phyloP scores from a whole-genome alignment of 768 basidiomycete genomes.

The Tulasnella sp. region DNA sequence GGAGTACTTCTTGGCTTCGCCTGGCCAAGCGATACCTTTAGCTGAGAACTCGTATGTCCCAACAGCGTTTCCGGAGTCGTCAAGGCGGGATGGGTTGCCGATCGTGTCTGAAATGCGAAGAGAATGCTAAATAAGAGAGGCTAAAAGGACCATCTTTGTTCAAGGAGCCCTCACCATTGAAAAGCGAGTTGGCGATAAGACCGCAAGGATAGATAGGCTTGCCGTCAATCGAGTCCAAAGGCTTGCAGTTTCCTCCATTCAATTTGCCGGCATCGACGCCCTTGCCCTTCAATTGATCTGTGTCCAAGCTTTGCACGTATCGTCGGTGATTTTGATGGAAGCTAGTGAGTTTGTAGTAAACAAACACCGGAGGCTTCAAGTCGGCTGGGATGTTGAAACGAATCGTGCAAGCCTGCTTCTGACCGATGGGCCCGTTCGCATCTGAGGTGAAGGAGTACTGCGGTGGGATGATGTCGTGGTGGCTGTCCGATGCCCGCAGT shows the following conservation, averaged over 20 bases:
- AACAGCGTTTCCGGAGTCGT: constrained; percentile 45
- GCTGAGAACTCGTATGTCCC: constrained; percentile 69
- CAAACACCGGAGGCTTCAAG: constrained; percentile 67
- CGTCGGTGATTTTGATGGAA: constrained; percentile 98
- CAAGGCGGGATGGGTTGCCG: constrained; percentile 56
- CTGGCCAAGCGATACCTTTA: constrained; percentile 90
- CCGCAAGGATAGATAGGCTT: constrained; percentile 90
- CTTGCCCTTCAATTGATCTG: constrained; percentile 79
- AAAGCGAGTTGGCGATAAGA: constrained; percentile 92
- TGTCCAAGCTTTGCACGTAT: constrained; percentile 88
- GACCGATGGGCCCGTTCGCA: constrained; percentile 44
- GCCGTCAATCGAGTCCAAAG: constrained; percentile 54
- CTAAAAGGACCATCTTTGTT: background rate
- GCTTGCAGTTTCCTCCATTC: constrained; percentile 81
- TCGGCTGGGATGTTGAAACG: constrained; percentile 79
- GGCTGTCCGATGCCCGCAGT: constrained; percentile 57
- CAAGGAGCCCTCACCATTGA: constrained; percentile 65
- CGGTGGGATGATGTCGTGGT: constrained; percentile 49
- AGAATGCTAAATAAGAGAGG: background rate
- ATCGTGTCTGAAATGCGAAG: constrained; percentile 65
- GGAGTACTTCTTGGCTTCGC: constrained; percentile 87
- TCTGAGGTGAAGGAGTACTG: constrained; percentile 66
- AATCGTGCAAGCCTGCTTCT: constrained; percentile 61
- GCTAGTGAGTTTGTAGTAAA: constrained; percentile 96
- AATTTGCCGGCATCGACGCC: constrained; percentile 49